Evolutionary conservation across 768 basidiomycete genomes (phyloP).

Genomic region (Amylocystis lapponica): DNA sequence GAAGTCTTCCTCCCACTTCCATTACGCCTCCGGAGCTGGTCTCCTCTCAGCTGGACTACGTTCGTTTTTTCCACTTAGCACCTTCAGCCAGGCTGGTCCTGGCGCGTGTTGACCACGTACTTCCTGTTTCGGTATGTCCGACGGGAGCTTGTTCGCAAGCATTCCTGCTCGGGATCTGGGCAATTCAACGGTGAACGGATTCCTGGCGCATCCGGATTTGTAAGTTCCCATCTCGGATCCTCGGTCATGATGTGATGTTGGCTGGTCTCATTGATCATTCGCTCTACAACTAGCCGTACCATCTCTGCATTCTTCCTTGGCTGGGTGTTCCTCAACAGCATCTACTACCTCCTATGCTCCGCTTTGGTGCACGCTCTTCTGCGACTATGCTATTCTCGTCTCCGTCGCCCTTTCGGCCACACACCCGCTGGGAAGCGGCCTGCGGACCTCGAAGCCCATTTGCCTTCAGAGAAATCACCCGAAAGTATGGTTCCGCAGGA

Average conservation of each 20-base stretch:
- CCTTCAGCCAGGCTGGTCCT: slow-evolving; percentile 5
- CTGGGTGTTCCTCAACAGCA: slow-evolving; percentile 33
- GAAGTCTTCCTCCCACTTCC: too few species aligned
- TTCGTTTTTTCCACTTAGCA: slow-evolving; percentile 1
- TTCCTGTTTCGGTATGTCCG: background rate
- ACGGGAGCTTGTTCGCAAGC: slow-evolving; percentile 4
- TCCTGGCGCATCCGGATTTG: slow-evolving; percentile 30
- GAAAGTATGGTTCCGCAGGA: background rate
- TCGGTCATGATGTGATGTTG: background rate
- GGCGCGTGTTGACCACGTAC: background rate
- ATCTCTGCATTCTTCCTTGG: slow-evolving; percentile 36
- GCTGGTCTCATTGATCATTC: background rate
- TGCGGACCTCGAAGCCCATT: background rate
- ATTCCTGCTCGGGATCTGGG: slow-evolving; percentile 4
- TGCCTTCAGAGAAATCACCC: background rate
- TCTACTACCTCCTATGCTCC: slow-evolving; percentile 22
- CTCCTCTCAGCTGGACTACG: slow-evolving; percentile 19
- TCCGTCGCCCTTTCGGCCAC: slow-evolving; percentile 1
- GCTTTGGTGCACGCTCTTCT: slow-evolving; percentile 13
- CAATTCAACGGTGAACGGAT: slow-evolving; percentile 16
- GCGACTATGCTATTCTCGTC: background rate
- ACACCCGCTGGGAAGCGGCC: background rate
- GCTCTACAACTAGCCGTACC: slow-evolving; percentile 24
- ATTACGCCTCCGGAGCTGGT: slow-evolving; percentile 18
- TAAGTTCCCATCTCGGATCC: slow-evolving; percentile 13